These are phyloP conservation scores for Stachybotrys chartarum DNA, from an alignment of 2,329 filamentous ascomycete species.

Conservation along the genomic window DNA sequence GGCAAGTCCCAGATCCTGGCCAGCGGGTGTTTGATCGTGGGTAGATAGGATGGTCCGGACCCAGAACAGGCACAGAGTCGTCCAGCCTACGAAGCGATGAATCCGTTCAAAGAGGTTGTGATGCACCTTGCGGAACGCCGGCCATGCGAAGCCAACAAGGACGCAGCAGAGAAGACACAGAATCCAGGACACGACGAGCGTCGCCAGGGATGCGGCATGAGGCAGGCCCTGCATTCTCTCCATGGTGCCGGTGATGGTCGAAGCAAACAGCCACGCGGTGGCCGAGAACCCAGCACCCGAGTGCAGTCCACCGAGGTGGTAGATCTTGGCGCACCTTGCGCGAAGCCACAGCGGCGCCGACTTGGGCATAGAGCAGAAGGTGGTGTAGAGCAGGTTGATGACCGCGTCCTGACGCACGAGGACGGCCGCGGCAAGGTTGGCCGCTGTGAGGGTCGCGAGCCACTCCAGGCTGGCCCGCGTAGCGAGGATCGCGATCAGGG, in stretches of 20 bases:
- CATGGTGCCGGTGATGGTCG: constrained; percentile 29
- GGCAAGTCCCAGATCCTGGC: constrained; percentile 24
- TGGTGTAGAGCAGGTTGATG: constrained; percentile 42
- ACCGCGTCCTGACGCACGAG: constrained; percentile 46
- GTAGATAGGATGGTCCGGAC: constrained; percentile 49
- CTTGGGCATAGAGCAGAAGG: constrained; percentile 37
- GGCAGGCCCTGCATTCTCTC: constrained; percentile 20
- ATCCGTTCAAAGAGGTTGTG: constrained; percentile 66
- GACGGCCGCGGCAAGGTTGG: constrained; percentile 42
- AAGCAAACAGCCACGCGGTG: constrained; percentile 41
- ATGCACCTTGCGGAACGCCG: constrained; percentile 50
- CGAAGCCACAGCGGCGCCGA: constrained; percentile 40
- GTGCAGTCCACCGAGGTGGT: constrained; percentile 45
- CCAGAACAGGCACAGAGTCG: constrained; percentile 58
- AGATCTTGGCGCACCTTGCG: constrained; percentile 40
- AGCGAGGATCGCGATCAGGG: constrained; percentile 34
- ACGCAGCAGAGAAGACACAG: constrained; percentile 49
- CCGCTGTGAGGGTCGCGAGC: constrained; percentile 34
- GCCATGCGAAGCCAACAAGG: constrained; percentile 58
- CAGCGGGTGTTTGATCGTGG: constrained; percentile 31
- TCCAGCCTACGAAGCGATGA: constrained; percentile 71
- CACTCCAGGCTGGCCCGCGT: constrained; percentile 24
- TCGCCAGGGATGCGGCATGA: constrained; percentile 28
- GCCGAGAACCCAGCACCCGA: constrained; percentile 42
- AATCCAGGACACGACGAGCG: constrained; percentile 45